phyloP scores from a whole-genome alignment of 148 eudicot species.

The Rhododendron ovatum region DNA sequence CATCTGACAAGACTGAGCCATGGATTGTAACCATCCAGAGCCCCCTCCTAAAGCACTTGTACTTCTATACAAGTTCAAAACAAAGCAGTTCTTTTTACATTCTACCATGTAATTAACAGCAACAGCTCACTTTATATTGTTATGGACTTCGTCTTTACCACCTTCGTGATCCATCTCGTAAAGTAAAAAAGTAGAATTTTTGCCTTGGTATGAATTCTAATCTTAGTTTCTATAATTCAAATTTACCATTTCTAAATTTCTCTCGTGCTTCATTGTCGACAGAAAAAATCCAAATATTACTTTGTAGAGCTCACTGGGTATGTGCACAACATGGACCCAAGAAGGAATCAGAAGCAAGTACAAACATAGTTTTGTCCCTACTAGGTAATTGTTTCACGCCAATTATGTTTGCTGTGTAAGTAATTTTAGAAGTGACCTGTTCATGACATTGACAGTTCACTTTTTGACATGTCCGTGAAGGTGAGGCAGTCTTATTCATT shows the following conservation, averaged over 20 bases:
- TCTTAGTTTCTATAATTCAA: background rate
- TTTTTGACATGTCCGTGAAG: background rate
- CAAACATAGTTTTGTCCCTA: background rate
- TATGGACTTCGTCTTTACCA: background rate
- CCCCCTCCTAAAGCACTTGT: background rate
- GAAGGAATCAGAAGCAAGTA: background rate
- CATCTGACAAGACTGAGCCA: background rate
- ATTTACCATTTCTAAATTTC: background rate
- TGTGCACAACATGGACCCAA: background rate
- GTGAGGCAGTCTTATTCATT: background rate
- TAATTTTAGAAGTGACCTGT: background rate
- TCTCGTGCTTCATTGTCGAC: background rate
- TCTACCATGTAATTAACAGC: background rate
- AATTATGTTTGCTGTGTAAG: background rate
- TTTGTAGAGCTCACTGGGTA: background rate
- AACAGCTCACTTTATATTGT: background rate
- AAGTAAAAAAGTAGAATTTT: no score
- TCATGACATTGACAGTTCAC: background rate
- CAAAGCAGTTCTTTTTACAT: background rate
- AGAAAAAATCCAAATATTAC: background rate
- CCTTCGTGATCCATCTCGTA: background rate
- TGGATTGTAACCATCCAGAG: background rate
- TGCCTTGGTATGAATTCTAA: no score
- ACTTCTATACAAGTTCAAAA: background rate
- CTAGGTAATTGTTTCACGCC: background rate